Base-by-base conservation (phyloP, 192 early-diverging fungal genomes). In the Backusella westeae region DNA sequence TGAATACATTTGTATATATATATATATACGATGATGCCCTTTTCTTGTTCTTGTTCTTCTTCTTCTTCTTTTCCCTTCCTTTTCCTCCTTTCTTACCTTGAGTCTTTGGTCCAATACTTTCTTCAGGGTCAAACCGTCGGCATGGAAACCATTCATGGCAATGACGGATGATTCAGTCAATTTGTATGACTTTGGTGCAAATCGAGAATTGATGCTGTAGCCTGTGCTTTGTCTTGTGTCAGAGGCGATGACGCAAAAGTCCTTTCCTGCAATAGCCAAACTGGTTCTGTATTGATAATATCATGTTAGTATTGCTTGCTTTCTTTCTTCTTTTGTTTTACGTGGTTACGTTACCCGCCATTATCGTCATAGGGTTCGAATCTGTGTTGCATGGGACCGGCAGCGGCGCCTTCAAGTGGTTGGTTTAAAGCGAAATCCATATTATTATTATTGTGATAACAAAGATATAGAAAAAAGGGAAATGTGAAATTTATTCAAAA, bases 201-300 rank as follows among this genome's bases (percentile, higher is more conserved):
- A 95, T 65, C 98, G 90, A n/a, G 93, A 88, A 87, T 98, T 96
- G 87, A 99, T 98, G 77, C 80, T 88, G 89, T 97, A 99, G 41
- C 95, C 96, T 81, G 94, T 91, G 80, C 94, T 95, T 83, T 97
- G 95, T 59, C 97, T 93, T 6, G 98, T 97, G 85, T 99, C 97
- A 7, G 93, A 91, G n/a, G 96, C 98, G 9, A 99, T 86, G 6
- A 99, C 81, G 78, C 93, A 94, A 78, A 93, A 99, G 53, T 99
- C 97, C 34, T 93, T 85, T 26, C 98, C 98, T n/a, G 96, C 94
- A 84, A 99, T 94, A 38, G 95, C 95, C 59, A 98, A 79, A 72
- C 92, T 87, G 0, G 95, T 96, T 42, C 96, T 94, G 67, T 49
- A 59, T 29, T 29, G 26, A 29, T 29, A 29, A 29, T 29, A 29